A percentile compares a stretch with the other conserved stretches of the same genome.
Conservation (phyloP, 257 asterid species). For the Verbascum thapsus region DNA sequence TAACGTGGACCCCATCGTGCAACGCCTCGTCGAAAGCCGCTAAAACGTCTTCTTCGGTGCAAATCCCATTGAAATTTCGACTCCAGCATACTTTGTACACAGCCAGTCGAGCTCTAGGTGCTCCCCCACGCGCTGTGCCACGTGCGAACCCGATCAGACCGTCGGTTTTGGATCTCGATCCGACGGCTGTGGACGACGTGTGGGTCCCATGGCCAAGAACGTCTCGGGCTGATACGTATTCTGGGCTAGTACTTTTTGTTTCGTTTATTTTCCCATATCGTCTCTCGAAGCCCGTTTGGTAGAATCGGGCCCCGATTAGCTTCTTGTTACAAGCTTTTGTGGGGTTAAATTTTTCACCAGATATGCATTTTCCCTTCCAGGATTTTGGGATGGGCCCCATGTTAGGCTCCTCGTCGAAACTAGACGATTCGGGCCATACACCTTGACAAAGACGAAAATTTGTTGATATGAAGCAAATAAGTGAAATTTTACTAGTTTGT, state of each 20-base stretch:
- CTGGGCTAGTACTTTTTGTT: slow-evolving; percentile 26
- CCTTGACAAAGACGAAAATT: too few relatives aligned
- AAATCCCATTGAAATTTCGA: slow-evolving; percentile 30
- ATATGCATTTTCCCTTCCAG: slow-evolving; percentile 59
- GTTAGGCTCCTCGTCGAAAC: slow-evolving; percentile 56
- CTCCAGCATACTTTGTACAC: slow-evolving; percentile 75
- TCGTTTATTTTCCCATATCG: slow-evolving; percentile 36
- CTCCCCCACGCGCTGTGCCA: slow-evolving; percentile 67
- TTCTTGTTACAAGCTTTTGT: slow-evolving; percentile 51
- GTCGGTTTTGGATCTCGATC: slow-evolving; percentile 36
- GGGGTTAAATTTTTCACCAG: slow-evolving; percentile 49
- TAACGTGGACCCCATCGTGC: slow-evolving; percentile 58
- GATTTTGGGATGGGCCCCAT: slow-evolving; percentile 47
- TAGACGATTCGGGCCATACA: slow-evolving; percentile 65
- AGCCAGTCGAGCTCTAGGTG: slow-evolving; percentile 68
- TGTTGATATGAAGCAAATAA: too few relatives aligned
- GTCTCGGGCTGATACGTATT: slow-evolving; percentile 55
- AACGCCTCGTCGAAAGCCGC: slow-evolving; percentile 67
- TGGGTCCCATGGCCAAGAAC: slow-evolving; percentile 66
- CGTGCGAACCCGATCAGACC: slow-evolving; percentile 39
- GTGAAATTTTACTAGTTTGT: too few relatives aligned
- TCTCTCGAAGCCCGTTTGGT: slow-evolving; percentile 48
- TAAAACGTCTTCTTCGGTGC: slow-evolving; percentile 55
- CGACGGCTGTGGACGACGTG: slow-evolving; percentile 65
- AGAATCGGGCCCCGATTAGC: slow-evolving; percentile 59